Conservation (phyloP, 2,329 filamentous ascomycete species). For the Dactylellina drechsleri region DNA sequence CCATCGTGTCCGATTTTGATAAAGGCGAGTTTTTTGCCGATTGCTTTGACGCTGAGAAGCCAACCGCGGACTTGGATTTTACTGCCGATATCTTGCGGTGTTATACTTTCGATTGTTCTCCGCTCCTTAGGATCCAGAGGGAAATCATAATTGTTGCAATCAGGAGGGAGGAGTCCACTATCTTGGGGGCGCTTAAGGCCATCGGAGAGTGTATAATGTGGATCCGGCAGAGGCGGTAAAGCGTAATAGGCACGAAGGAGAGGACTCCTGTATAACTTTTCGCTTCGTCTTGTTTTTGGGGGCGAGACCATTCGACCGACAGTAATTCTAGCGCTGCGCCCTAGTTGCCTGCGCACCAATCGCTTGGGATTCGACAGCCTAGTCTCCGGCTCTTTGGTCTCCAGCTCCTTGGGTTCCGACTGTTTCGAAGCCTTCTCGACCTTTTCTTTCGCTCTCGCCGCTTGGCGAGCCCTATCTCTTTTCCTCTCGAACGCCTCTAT, state of each 20-base stretch:
- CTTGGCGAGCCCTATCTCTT: background rate
- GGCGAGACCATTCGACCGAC: background rate
- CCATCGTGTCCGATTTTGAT: conserved; percentile 26
- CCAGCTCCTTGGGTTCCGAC: background rate
- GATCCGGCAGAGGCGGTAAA: background rate
- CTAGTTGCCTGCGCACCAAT: background rate
- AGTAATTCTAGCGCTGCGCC: background rate
- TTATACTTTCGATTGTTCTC: conserved; percentile 50
- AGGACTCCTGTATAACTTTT: background rate
- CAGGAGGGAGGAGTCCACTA: background rate
- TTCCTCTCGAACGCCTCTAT: background rate
- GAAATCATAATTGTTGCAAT: conserved; percentile 8
- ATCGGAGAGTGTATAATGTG: background rate
- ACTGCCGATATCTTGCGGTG: conserved; percentile 34
- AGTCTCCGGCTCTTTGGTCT: background rate
- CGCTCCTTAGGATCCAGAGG: conserved; percentile 8
- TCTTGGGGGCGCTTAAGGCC: background rate
- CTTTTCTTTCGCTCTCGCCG: background rate
- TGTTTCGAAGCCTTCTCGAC: background rate
- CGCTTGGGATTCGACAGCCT: background rate
- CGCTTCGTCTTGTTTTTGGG: background rate
- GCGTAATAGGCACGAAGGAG: background rate
- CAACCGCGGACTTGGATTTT: conserved; percentile 57
- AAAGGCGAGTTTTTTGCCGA: conserved; percentile 54
- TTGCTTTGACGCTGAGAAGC: conserved; percentile 38